Evolutionary conservation across 192 early-diverging fungal species (phyloP), one percentile per base, ranked within the genome.

Genomic region (Spizellomyces sp.): DNA sequence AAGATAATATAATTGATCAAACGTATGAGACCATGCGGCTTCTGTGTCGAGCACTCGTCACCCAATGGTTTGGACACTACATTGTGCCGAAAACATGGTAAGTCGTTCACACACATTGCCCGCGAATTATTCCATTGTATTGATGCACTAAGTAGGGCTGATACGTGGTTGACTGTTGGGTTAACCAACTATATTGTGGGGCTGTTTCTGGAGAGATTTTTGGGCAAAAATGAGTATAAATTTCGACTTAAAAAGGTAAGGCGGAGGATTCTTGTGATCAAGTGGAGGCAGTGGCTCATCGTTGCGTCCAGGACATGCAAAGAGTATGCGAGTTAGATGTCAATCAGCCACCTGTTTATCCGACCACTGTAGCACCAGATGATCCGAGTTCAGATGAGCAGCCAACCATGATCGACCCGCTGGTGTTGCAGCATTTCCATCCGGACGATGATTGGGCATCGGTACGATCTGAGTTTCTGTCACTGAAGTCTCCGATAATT

Each of bases 61-160:
- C 87, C 52, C 98, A 99, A 85, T 99, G 96, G 96, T 96, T 98
- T 77, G 96, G 96, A 9, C 87, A 92, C 17, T 94, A 91, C 70
- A 88, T 99, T 48, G 54, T 64, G 10, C 79, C 71, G 36, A 77
- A 80, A 50, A 36, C 66, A 12, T 80, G 82, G 79, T 77, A 67
- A 56, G 63, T 19, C n/a, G n/a, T 10, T 52, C n/a, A n/a, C 4
- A 65, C 46, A 9, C 45, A n/a, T n/a, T n/a, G n/a, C n/a, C n/a
- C n/a, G n/a, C n/a, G n/a, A n/a, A n/a, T 5, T 83, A 84, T 62
- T 73, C 74, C 17, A 87, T 17, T 55, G 17, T 9, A 9, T 58
- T 58, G 46, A n/a, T n/a, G n/a, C n/a, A n/a, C n/a, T n/a, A n/a
- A n/a, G 36, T 55, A 81, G 93, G 91, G 83, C 85, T 7, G 98